Conservation (phyloP, 768 basidiomycete genomes). For the Collybia sp. region DNA sequence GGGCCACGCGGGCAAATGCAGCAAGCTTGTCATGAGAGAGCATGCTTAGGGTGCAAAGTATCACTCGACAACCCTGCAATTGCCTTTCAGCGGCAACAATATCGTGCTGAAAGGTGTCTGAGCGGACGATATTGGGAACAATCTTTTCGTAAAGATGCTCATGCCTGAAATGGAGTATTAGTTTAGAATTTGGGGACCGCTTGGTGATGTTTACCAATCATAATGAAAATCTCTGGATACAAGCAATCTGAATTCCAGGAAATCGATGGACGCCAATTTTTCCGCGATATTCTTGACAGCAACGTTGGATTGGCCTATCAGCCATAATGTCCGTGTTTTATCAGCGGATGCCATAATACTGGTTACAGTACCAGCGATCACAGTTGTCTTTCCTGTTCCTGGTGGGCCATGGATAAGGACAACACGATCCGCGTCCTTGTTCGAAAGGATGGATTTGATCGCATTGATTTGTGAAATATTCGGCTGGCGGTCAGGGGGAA, state of each 20-base stretch:
- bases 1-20: conserved; percentile 21
- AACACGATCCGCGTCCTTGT: conserved; percentile 18
- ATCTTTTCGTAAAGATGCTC: conserved; percentile 61
- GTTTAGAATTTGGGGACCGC: too few relatives aligned
- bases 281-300: conserved; percentile 82
- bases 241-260: conserved; percentile 51
- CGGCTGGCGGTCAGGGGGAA: conserved; percentile 13
- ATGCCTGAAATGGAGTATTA: conserved; percentile 43
- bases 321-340: conserved; percentile 41
- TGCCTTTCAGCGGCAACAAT: conserved; percentile 16
- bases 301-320: conserved; percentile 72
- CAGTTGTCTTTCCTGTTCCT: conserved; percentile 62
- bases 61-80: conserved; percentile 39
- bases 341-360: conserved; percentile 25
- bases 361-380: conserved; percentile 46
- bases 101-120: conserved; percentile 23
- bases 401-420: conserved; percentile 48
- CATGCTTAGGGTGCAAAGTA: conserved; percentile 69
- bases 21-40: conserved; percentile 33
- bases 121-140: conserved; percentile 41
- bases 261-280: conserved; percentile 45
- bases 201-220: conserved; percentile 44
- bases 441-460: conserved; percentile 28
- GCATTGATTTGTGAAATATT: conserved; percentile 32
- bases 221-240: conserved; percentile 62